These are phyloP conservation scores for Trypanosoma melophagium DNA, from an alignment of 208 protist species.

Conservation along the genomic window DNA sequence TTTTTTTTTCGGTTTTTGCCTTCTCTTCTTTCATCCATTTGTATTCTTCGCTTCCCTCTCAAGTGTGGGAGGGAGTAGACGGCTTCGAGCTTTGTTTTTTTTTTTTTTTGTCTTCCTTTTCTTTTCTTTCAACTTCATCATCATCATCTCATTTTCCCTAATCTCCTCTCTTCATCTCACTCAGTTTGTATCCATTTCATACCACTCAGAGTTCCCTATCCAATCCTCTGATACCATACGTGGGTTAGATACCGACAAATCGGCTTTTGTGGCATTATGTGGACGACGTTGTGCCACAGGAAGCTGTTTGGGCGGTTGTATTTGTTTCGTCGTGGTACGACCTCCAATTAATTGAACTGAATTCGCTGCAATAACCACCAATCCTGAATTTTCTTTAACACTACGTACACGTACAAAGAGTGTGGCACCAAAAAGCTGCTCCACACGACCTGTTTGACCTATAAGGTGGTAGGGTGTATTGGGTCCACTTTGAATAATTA, in stretches of 20 bases:
- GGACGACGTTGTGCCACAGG: conserved; percentile 38
- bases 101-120: neutral
- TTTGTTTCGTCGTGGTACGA: conserved; percentile 58
- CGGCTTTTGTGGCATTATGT: conserved; percentile 57
- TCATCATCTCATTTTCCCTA: conserved; percentile 15
- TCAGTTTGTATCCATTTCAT: conserved; percentile 27
- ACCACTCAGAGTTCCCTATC: conserved; percentile 38
- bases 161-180: conserved; percentile 6
- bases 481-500: conserved; percentile 59
- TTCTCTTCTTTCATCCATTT: neutral
- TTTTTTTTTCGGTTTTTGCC: neutral
- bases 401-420: conserved; percentile 78
- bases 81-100: no score
- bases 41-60: neutral
- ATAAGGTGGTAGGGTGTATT: conserved; percentile 62
- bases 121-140: neutral
- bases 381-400: conserved; percentile 65
- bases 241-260: conserved; percentile 33
- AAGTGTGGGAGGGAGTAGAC: no score
- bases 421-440: conserved; percentile 83
- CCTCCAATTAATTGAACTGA: conserved; percentile 73
- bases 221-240: conserved; percentile 44
- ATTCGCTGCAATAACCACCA: conserved; percentile 66
- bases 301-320: conserved; percentile 47
- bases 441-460: conserved; percentile 77